A percentile compares a stretch with the other conserved stretches of the same genome.
phyloP scores from a whole-genome alignment of 2,329 filamentous ascomycete species.

The Penicillium hordei region DNA sequence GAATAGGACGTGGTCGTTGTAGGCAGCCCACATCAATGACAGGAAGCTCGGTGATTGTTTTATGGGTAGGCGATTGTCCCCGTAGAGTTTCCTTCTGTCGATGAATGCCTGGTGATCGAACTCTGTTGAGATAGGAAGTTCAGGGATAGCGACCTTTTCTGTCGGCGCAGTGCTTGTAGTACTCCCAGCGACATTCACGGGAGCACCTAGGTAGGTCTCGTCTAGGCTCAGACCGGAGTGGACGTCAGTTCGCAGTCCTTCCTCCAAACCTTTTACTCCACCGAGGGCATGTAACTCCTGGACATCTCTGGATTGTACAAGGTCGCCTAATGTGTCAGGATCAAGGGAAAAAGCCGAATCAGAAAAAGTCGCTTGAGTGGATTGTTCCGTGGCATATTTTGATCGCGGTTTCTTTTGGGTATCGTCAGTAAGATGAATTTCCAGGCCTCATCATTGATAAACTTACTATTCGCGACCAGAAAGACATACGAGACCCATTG shows the following conservation, averaged over 20 bases:
- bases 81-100: slow-evolving; percentile 64
- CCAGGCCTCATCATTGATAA: background rate
- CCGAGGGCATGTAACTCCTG: background rate
- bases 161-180: background rate
- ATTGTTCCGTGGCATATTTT: background rate
- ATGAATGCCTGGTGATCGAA: slow-evolving; percentile 9
- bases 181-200: slow-evolving; percentile 19
- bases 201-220: slow-evolving; percentile 57
- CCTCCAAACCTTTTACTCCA: slow-evolving; percentile 62
- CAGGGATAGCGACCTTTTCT: background rate
- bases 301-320: slow-evolving; percentile 5
- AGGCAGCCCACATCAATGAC: slow-evolving; percentile 70
- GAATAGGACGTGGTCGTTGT: slow-evolving; percentile 75
- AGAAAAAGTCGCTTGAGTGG: background rate
- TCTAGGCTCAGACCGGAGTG: slow-evolving; percentile 63
- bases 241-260: slow-evolving; percentile 61
- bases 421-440: background rate
- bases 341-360: background rate
- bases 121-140: background rate
- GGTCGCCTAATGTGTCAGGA: background rate
- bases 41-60: slow-evolving; percentile 66
- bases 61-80: slow-evolving; percentile 63
- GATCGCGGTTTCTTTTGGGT: background rate
- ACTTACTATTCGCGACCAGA: background rate
- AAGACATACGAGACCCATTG: background rate